phyloP scores from a whole-genome alignment of 1,284 basidiomycete genomes.

The Ceratobasidium sp. region DNA sequence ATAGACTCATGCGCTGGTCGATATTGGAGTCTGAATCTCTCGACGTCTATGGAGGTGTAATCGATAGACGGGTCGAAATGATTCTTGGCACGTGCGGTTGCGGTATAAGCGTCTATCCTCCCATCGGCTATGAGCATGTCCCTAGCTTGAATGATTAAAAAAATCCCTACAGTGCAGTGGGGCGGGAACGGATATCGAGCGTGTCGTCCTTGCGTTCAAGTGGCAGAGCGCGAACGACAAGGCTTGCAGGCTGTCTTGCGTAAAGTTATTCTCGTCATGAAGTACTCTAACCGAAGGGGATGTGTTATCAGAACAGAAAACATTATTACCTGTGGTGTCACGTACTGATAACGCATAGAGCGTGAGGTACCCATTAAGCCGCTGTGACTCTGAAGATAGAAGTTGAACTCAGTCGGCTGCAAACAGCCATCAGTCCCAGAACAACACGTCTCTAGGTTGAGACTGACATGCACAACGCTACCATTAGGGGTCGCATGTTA shows the following conservation, averaged over 20 bases:
- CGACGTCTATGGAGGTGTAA: slow-evolving; percentile 50
- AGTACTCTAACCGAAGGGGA: slow-evolving; percentile 61
- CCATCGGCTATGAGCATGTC: not conserved
- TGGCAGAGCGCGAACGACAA: slow-evolving; percentile 81
- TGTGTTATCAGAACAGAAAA: no score
- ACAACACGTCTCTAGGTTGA: slow-evolving; percentile 56
- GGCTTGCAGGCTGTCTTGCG: slow-evolving; percentile 68
- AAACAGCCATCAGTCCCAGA: not conserved
- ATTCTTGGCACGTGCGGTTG: slow-evolving; percentile 81
- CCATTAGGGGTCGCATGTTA: not conserved
- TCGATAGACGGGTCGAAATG: slow-evolving; percentile 70
- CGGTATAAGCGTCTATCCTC: slow-evolving; percentile 83
- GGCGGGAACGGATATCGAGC: slow-evolving; percentile 82
- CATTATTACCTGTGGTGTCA: no score
- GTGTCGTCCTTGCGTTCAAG: slow-evolving; percentile 81
- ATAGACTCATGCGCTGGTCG: slow-evolving; percentile 7
- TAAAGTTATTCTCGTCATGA: slow-evolving; percentile 67
- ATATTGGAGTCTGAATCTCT: slow-evolving; percentile 15
- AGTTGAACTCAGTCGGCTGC: slow-evolving; percentile 74
- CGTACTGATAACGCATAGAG: slow-evolving; percentile 42
- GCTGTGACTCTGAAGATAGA: slow-evolving; percentile 80
- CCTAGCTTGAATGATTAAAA: not conserved
- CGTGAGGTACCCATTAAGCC: slow-evolving; percentile 56
- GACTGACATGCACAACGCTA: slow-evolving; percentile 33
- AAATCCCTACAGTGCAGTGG: slow-evolving; percentile 82